These are phyloP conservation scores for Lactarius evosmus DNA, from an alignment of 768 basidiomycete species.

Conservation along the genomic window DNA sequence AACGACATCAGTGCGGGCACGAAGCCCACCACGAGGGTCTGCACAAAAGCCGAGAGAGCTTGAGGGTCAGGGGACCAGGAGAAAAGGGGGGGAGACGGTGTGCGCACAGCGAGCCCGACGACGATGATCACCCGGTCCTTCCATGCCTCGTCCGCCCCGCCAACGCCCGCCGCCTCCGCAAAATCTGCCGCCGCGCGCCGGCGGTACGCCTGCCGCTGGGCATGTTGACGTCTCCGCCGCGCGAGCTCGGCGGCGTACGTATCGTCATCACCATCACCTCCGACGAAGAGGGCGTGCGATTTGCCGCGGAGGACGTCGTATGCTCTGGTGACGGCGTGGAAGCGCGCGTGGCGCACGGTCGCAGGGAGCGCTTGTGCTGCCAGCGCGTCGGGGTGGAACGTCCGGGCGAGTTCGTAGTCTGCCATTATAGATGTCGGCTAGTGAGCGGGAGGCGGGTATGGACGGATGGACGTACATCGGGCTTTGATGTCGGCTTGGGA, in stretches of 20 bases:
- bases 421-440: neutral
- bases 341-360: constrained; percentile 52
- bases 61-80: neutral
- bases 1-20: constrained; percentile 43
- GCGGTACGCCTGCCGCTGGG: constrained; percentile 37
- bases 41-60: neutral
- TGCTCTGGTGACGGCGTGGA: constrained; percentile 61
- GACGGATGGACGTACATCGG: constrained; percentile 50
- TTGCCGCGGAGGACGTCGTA: constrained; percentile 55
- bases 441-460: neutral
- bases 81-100: neutral
- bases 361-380: constrained; percentile 42
- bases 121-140: constrained; percentile 50
- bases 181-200: constrained; percentile 25
- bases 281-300: constrained; percentile 22
- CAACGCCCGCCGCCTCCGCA: constrained; percentile 21
- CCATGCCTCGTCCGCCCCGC: constrained; percentile 43
- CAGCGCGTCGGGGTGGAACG: constrained; percentile 68
- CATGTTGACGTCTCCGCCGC: constrained; percentile 42
- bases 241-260: constrained; percentile 52
- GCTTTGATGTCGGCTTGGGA: constrained; percentile 61
- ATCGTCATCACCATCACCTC: constrained; percentile 37
- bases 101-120: constrained; percentile 48
- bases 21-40: constrained; percentile 48
- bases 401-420: constrained; percentile 75